These are phyloP conservation scores for Talaromyces sp. DNA, from an alignment of 2,329 filamentous ascomycete genomes.

Conservation along the genomic window DNA sequence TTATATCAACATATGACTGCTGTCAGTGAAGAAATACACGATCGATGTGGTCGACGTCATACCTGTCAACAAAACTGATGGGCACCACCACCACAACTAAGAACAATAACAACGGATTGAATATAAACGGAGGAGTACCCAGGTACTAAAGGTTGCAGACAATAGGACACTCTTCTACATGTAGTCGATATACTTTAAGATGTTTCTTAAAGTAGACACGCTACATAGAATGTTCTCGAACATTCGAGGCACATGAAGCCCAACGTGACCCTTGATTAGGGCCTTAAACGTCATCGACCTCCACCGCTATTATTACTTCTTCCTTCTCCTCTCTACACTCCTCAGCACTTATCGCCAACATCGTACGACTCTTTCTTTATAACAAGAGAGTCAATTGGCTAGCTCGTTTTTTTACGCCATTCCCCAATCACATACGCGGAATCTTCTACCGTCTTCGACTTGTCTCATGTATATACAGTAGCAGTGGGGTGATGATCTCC, in stretches of 20 bases:
- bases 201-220: background rate
- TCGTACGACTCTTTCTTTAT: background rate
- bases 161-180: background rate
- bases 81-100: background rate
- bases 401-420: background rate
- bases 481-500: slow-evolving; percentile 8
- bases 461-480: background rate
- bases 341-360: background rate
- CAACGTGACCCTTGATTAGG: background rate
- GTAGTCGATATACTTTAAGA: background rate
- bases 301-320: background rate
- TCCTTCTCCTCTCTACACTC: background rate
- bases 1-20: background rate
- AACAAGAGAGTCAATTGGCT: background rate
- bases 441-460: slow-evolving; percentile 34
- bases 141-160: background rate
- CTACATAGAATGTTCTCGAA: slow-evolving; percentile 2
- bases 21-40: background rate
- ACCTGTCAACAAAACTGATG: background rate
- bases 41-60: slow-evolving; percentile 3
- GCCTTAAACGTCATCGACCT: slow-evolving; percentile 4
- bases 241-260: slow-evolving; percentile 2
- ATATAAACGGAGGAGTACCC: background rate
- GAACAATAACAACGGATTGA: background rate
- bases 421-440: slow-evolving; percentile 18